phyloP scores from a whole-genome alignment of 129 eudicot species.

The Lactuca sativa region DNA sequence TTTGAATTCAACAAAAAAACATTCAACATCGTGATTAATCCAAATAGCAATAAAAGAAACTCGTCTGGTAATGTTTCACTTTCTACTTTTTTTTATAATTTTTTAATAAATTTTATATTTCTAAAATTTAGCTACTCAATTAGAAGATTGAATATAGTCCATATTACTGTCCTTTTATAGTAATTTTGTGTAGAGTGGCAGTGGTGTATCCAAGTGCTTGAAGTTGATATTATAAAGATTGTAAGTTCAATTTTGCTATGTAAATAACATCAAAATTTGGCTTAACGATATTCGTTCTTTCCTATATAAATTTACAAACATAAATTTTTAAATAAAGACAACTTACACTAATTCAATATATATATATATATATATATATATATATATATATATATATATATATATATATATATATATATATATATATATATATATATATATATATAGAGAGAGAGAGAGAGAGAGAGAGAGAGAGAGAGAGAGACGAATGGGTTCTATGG shows the following conservation, averaged over 20 bases:
- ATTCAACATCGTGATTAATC: neutral
- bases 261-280: neutral
- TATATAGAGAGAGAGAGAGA: too few species aligned
- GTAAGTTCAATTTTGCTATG: neutral
- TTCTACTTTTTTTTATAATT: too few species aligned
- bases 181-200: neutral
- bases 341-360: neutral
- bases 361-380: too few species aligned
- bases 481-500: too few species aligned
- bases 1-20: conserved; percentile 11
- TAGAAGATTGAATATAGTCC: neutral
- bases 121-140: neutral
- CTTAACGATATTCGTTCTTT: neutral
- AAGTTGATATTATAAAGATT: neutral
- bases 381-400: too few species aligned
- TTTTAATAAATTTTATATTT: too few species aligned
- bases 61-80: conserved; percentile 1
- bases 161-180: neutral
- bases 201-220: neutral
- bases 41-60: neutral
- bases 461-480: too few species aligned
- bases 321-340: too few species aligned
- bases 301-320: neutral
- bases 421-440: too few species aligned
- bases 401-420: too few species aligned